A percentile compares a stretch with the other conserved stretches of the same genome.
These are phyloP conservation scores for Claviceps pazoutovae DNA, from an alignment of 2,329 filamentous ascomycete species.

Conservation along the genomic window DNA sequence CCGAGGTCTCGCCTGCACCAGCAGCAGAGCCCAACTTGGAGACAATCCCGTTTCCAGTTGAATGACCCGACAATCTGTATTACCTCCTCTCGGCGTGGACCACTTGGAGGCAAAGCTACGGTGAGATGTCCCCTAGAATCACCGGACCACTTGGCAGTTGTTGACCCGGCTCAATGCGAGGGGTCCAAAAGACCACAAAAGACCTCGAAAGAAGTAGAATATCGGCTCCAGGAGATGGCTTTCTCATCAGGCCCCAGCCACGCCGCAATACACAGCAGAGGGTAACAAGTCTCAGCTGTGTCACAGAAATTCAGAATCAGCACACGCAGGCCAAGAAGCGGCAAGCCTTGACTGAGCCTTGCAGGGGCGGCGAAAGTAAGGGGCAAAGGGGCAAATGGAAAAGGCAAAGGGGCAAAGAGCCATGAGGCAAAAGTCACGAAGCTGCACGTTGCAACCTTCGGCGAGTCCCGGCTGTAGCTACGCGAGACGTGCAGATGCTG, in stretches of 20 bases:
- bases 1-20: not conserved
- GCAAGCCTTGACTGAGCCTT: not conserved
- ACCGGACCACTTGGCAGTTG: not conserved
- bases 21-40: not conserved
- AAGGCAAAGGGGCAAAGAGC: not conserved
- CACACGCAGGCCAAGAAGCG: not conserved
- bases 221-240: not conserved
- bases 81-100: not conserved
- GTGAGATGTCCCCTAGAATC: constrained; percentile 1
- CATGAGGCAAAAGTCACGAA: not conserved
- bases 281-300: not conserved
- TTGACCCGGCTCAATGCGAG: not conserved
- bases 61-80: not conserved
- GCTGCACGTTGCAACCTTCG: not conserved
- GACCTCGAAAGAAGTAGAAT: not conserved
- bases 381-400: no score
- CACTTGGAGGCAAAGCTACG: not conserved
- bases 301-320: not conserved
- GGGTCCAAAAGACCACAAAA: not conserved
- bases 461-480: constrained; percentile 4
- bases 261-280: no score
- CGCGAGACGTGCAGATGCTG: not conserved
- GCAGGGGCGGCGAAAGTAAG: not conserved
- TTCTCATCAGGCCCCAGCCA: no score
- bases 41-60: not conserved